Evolutionary conservation across 176 grass and related monocot species (phyloP).

Genomic region (Oryza officinalis): DNA sequence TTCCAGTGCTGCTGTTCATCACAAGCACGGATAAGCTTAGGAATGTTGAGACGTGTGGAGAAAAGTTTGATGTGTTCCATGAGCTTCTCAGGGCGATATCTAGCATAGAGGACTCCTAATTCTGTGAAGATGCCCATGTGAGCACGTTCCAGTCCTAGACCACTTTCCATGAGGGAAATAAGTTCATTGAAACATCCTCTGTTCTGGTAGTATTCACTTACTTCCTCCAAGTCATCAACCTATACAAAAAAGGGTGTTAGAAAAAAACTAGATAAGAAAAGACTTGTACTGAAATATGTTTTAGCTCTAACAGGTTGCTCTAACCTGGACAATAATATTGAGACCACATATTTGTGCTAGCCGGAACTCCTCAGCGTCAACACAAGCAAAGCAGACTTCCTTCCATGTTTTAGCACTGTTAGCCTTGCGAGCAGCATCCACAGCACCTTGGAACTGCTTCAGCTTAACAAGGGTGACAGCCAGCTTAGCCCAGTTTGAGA

Average conservation of each 20-base stretch:
- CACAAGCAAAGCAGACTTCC: slow-evolving; percentile 98
- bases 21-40: slow-evolving; percentile 91
- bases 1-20: slow-evolving; percentile 99
- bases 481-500: slow-evolving; percentile 97
- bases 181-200: slow-evolving; percentile 95
- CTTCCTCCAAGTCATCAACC: slow-evolving; percentile 98
- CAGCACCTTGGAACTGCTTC: slow-evolving; percentile 96
- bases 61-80: slow-evolving; percentile 99
- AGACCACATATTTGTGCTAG: slow-evolving; percentile 96
- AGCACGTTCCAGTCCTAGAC: slow-evolving; percentile 84
- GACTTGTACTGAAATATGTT: not conserved
- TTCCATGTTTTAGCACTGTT: slow-evolving; percentile 97
- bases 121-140: slow-evolving; percentile 98
- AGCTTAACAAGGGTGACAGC: slow-evolving; percentile 87
- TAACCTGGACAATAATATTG: slow-evolving; percentile 90
- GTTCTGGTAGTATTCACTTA: slow-evolving; percentile 94
- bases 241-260: slow-evolving; percentile 42
- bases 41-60: slow-evolving; percentile 86
- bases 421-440: slow-evolving; percentile 95
- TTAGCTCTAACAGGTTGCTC: slow-evolving; percentile 4
- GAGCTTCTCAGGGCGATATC: slow-evolving; percentile 93
- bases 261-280: slow-evolving; percentile 23
- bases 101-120: slow-evolving; percentile 90
- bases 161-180: slow-evolving; percentile 98
- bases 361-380: slow-evolving; percentile 94